A percentile compares a stretch with the other conserved stretches of the same genome.
Evolutionary conservation across 768 basidiomycete species (phyloP).

Genomic region (Pulveroboletus sp.): DNA sequence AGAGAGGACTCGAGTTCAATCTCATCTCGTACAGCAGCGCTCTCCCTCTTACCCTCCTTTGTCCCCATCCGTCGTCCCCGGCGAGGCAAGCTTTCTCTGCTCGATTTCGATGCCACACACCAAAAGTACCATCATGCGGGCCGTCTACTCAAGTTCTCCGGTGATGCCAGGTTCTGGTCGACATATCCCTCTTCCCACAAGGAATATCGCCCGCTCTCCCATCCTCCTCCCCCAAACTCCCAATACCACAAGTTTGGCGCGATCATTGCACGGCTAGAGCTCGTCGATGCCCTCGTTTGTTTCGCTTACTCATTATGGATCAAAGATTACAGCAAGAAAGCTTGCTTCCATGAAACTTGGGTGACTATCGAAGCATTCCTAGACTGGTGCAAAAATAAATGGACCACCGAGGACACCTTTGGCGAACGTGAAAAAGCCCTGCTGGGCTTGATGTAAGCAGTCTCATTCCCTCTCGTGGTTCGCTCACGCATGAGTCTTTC

Average conservation of each 20-base stretch:
- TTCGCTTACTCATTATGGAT: constrained; percentile 84
- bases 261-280: constrained; percentile 72
- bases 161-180: constrained; percentile 74
- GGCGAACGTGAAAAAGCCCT: constrained; percentile 56
- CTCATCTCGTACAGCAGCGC: constrained; percentile 22
- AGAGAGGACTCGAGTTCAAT: constrained; percentile 34
- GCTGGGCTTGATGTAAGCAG: constrained; percentile 73
- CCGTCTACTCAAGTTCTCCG: constrained; percentile 77
- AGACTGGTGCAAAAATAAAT: constrained; percentile 69
- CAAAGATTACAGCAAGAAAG: constrained; percentile 54
- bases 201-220: constrained; percentile 56
- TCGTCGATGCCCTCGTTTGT: constrained; percentile 75
- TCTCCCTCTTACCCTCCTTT: constrained; percentile 30
- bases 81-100: constrained; percentile 45
- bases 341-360: constrained; percentile 62
- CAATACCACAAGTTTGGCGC: constrained; percentile 72
- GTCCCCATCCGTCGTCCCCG: constrained; percentile 66
- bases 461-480: constrained; percentile 12
- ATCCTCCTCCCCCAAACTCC: constrained; percentile 62
- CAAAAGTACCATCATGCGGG: constrained; percentile 67
- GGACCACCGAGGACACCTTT: constrained; percentile 41
- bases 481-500: constrained; percentile 23
- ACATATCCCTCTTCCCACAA: constrained; percentile 61
- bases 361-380: constrained; percentile 63
- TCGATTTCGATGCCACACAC: constrained; percentile 57